Percentiles rank a stretch among this genome's conserved stretches.
Evolutionary conservation across 495 filamentous ascomycete genomes (phyloP).

Genomic region (Tirmania nivea): DNA sequence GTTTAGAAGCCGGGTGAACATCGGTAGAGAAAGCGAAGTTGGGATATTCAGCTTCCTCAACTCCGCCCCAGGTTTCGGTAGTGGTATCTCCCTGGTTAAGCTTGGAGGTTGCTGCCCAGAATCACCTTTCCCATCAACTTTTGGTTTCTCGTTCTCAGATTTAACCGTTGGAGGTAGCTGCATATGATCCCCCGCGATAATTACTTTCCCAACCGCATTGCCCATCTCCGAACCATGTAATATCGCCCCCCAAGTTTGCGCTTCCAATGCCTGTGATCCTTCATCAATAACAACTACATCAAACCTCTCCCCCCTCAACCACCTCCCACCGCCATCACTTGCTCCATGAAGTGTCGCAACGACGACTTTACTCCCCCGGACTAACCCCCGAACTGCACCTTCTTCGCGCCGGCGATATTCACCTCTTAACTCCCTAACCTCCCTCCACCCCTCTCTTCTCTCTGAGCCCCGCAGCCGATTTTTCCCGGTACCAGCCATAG

Average conservation of each 20-base stretch:
- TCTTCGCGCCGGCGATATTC: conserved; percentile 75
- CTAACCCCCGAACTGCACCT: conserved; percentile 52
- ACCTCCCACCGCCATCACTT: conserved; percentile 72
- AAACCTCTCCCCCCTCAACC: conserved; percentile 59
- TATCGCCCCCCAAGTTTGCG: conserved; percentile 94
- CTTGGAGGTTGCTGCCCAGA: conserved; percentile 4
- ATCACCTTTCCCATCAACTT: conserved; percentile 4
- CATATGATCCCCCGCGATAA: conserved; percentile 84
- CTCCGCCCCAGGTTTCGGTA: background rate
- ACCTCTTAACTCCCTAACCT: conserved; percentile 63
- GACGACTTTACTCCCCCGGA: conserved; percentile 62
- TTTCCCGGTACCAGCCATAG: conserved; percentile 27
- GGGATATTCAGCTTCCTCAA: conserved; percentile 8
- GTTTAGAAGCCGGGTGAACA: conserved; percentile 72
- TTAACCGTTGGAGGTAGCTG: conserved; percentile 93
- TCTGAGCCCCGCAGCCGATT: conserved; percentile 41
- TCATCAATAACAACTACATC: conserved; percentile 93
- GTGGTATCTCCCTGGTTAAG: conserved; percentile 2
- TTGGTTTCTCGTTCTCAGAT: conserved; percentile 25
- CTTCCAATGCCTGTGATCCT: conserved; percentile 85
- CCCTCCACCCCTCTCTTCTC: conserved; percentile 58
- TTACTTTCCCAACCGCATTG: conserved; percentile 49
- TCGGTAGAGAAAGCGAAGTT: conserved; percentile 54
- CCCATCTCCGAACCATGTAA: conserved; percentile 22
- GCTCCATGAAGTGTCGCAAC: conserved; percentile 84